phyloP scores from a whole-genome alignment of 495 filamentous ascomycete species.

The Hapsidospora chrysogenum region DNA sequence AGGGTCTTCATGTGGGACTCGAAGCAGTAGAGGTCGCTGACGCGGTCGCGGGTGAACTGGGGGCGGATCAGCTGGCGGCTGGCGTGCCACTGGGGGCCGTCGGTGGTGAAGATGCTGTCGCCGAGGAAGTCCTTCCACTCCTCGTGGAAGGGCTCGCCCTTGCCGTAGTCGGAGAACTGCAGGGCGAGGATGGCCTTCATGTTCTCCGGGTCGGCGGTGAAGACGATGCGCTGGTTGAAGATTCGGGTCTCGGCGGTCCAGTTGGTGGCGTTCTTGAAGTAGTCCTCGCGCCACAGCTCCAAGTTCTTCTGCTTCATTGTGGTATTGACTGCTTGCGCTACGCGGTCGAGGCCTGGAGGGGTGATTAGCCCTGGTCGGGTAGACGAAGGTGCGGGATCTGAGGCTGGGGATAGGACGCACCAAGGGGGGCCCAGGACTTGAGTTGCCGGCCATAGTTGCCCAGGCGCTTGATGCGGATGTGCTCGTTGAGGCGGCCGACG shows the following conservation, averaged over 20 bases:
- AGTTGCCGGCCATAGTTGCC: neutral
- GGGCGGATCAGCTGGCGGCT: conserved; percentile 65
- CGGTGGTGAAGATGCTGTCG: conserved; percentile 65
- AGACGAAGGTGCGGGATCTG: conserved; percentile 8
- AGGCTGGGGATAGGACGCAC: conserved; percentile 6
- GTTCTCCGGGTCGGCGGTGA: conserved; percentile 68
- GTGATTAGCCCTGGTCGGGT: too few relatives aligned
- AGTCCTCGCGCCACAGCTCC: conserved; percentile 37
- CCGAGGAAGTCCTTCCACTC: conserved; percentile 63
- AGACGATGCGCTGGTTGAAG: conserved; percentile 36
- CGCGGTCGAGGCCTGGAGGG: conserved; percentile 41
- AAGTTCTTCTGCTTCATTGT: conserved; percentile 35
- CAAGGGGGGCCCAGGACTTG: neutral
- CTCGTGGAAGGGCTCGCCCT: conserved; percentile 49
- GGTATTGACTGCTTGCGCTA: conserved; percentile 32
- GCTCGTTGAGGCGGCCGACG: neutral
- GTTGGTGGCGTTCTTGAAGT: conserved; percentile 18
- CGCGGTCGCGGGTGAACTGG: conserved; percentile 68
- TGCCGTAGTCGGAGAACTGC: conserved; percentile 59
- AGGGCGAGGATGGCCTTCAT: conserved; percentile 72
- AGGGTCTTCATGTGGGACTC: conserved; percentile 59
- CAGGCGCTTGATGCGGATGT: neutral
- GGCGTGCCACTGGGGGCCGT: conserved; percentile 56
- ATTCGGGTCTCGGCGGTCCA: conserved; percentile 44
- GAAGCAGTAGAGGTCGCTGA: conserved; percentile 65